Evolutionary conservation across 352 stramenopile genomes (phyloP), one percentile per base, ranked within the genome.

Genomic region (Phytophthora meadii): DNA sequence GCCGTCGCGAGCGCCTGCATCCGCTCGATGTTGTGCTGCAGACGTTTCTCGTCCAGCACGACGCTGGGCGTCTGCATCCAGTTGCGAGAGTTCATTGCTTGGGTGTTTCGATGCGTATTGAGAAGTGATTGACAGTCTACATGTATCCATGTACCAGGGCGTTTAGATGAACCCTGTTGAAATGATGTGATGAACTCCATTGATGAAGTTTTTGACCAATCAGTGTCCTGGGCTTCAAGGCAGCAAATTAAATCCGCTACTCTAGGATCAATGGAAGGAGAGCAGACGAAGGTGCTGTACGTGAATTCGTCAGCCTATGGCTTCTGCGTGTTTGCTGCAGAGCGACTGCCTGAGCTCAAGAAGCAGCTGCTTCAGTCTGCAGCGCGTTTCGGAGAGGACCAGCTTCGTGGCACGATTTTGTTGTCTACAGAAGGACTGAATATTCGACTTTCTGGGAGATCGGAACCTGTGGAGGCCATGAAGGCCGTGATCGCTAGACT

Each of bases 281-380:
- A 48, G 22, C 17, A 19, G 1, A 9, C 27, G 22, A 39, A 42
- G 61, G 11, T 22, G 11, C 6, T 8, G 36, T 75, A 82, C 48
- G 75, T 86, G 42, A 89, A 92, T 66, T 88, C 79, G 45, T 92
- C 83, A n/a, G 81, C 81, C 7, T 92, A 92, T 68, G 82, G 81
- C 1, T 89, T 92, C 60, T 88, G 83, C 27, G 70, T 87, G n/a
- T 79, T 92, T 14, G 6, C 54, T 3, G 57, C 48, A 11, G 68
- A 77, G 27, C 47, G 60, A 36, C 60, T 92, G 56, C 72, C 72
- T 9, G 51, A 51, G n/a, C 52, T 88, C 7, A 77, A 77, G 45
- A 37, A 71, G 54, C 57, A 76, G 5, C 48, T 92, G 34, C 47
- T 87, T 8, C 24, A 59, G 42, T 30, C 48, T 54, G 65, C 70